phyloP scores from a whole-genome alignment of 352 stramenopile species.

The Aphanomyces invadans region DNA sequence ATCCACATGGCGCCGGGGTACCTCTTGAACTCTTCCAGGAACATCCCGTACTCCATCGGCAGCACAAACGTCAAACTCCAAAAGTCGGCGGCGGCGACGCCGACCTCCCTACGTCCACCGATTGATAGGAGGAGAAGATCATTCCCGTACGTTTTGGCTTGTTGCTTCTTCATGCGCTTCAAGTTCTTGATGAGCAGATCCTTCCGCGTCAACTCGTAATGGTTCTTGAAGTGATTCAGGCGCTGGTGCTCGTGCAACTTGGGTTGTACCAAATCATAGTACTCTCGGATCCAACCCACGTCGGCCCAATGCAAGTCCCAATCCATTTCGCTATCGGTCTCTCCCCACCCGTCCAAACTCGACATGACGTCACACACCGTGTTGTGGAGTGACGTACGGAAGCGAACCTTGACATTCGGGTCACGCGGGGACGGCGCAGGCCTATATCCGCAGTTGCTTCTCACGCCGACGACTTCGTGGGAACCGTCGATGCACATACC shows the following conservation, averaged over 20 bases:
- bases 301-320: constrained; percentile 85
- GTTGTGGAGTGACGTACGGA: constrained; percentile 65
- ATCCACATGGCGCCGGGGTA: constrained; percentile 80
- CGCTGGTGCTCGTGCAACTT: constrained; percentile 58
- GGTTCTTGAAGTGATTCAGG: constrained; percentile 91
- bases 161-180: constrained; percentile 81
- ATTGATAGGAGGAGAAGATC: constrained; percentile 17
- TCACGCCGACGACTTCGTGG: too few species aligned
- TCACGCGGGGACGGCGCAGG: neutral
- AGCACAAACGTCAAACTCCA: constrained; percentile 78
- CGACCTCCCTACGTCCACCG: neutral
- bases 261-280: constrained; percentile 54
- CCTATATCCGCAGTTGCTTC: too few species aligned
- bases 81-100: constrained; percentile 30
- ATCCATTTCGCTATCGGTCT: constrained; percentile 65
- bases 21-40: constrained; percentile 59
- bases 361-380: constrained; percentile 72
- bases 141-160: constrained; percentile 28
- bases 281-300: constrained; percentile 73
- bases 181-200: constrained; percentile 88
- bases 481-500: too few species aligned
- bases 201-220: constrained; percentile 89
- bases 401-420: constrained; percentile 31
- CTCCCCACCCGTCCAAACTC: constrained; percentile 44
- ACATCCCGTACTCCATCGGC: constrained; percentile 81